These are phyloP conservation scores for Saccharum hybrid DNA, from an alignment of 202 grass and related monocot species.

Conservation along the genomic window DNA sequence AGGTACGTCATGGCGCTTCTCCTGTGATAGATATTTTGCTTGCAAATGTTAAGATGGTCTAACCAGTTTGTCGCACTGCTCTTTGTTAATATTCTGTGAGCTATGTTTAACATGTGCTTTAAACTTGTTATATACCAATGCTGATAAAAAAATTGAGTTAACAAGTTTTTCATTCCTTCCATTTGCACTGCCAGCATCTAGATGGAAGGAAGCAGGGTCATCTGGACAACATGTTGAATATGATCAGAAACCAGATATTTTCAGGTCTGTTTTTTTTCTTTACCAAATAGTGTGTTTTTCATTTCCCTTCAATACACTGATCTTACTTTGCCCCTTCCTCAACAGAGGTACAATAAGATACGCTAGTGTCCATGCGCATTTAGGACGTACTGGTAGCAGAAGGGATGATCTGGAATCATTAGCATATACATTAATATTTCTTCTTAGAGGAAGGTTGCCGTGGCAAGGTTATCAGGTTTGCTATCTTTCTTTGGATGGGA, in stretches of 20 bases:
- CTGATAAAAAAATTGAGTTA: constrained; percentile 20
- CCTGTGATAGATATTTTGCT: constrained; percentile 24
- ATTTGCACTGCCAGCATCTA: constrained; percentile 70
- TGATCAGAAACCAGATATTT: constrained; percentile 95
- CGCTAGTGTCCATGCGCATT: constrained; percentile 97
- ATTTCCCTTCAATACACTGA: constrained; percentile 34
- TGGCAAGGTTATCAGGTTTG: constrained; percentile 98
- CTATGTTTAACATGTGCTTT: constrained; percentile 7
- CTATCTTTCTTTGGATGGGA: constrained; percentile 38
- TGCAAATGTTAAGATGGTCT: constrained; percentile 11
- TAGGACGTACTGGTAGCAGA: constrained; percentile 86
- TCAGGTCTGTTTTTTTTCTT: constrained; percentile 66
- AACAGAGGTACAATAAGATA: constrained; percentile 95
- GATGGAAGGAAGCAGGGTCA: constrained; percentile 80
- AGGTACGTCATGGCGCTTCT: constrained; percentile 54
- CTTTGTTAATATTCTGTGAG: constrained; percentile 5
- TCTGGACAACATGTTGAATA: constrained; percentile 89
- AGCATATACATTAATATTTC: constrained; percentile 92
- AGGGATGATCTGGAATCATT: constrained; percentile 97
- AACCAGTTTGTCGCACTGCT: constrained; percentile 25
- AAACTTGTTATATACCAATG: constrained; percentile 4
- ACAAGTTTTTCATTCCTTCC: constrained; percentile 17
- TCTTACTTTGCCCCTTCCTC: constrained; percentile 44
- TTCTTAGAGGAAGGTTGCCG: constrained; percentile 89
- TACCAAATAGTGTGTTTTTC: constrained; percentile 1